Percentiles rank a stretch among this genome's conserved stretches.
phyloP scores from a whole-genome alignment of 805 yeast genomes.

The Saccharomycopsis javanensis region DNA sequence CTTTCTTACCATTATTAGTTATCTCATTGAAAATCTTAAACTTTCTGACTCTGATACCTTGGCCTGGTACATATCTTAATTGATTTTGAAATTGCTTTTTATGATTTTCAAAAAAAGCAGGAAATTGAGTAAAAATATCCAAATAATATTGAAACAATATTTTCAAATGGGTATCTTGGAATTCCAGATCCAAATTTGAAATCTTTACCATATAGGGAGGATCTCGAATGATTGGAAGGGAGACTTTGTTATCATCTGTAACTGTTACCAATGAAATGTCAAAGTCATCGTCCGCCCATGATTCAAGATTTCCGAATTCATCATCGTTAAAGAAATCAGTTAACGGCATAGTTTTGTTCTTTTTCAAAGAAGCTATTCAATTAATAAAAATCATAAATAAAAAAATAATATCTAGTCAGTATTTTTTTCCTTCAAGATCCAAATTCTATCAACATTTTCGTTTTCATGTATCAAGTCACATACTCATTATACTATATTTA shows the following conservation, averaged over 20 bases:
- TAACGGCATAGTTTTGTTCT: conserved; percentile 11
- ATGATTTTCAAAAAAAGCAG: conserved; percentile 45
- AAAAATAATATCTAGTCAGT: background rate
- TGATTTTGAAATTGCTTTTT: conserved; percentile 23
- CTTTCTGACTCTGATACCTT: conserved; percentile 49
- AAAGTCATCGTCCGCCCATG: conserved; percentile 68
- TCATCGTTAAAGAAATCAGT: conserved; percentile 11
- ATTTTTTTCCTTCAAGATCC: too few species aligned
- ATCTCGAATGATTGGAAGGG: conserved; percentile 20
- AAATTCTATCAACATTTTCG: background rate
- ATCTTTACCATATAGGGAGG: conserved; percentile 65
- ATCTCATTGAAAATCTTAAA: conserved; percentile 53
- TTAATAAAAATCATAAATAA: background rate
- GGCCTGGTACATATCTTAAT: conserved; percentile 20
- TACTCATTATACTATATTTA: too few species aligned
- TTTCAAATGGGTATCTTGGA: conserved; percentile 26
- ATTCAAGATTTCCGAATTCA: conserved; percentile 26
- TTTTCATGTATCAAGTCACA: too few species aligned
- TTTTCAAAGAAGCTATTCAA: background rate
- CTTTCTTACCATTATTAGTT: conserved; percentile 31
- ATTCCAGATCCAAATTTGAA: conserved; percentile 46
- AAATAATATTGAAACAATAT: conserved; percentile 17
- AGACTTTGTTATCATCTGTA: conserved; percentile 22
- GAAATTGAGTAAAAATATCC: conserved; percentile 20
- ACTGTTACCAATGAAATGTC: conserved; percentile 53